Evolutionary conservation across 805 yeast species (phyloP).

Genomic region (Lipomyces sp.): DNA sequence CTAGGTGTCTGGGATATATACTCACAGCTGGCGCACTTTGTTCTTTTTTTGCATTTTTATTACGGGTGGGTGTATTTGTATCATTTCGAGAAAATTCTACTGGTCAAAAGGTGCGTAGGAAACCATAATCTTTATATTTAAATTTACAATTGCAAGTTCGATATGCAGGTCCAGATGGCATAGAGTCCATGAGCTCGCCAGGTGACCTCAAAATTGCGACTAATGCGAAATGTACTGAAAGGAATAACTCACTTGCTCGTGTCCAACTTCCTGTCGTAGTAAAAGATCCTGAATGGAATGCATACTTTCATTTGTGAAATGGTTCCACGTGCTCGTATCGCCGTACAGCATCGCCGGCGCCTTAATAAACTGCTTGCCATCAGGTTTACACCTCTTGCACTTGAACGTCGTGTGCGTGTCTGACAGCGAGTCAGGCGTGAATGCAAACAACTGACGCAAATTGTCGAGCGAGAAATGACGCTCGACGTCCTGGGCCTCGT

Average conservation of each 20-base stretch:
- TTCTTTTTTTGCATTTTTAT: not conserved
- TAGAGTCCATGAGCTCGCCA: not conserved
- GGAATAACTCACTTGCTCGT: conserved; percentile 73
- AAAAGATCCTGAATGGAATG: conserved; percentile 69
- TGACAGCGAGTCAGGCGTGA: conserved; percentile 62
- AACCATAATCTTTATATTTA: no score
- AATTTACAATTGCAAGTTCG: no score
- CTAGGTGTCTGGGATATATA: no score
- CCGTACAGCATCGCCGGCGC: conserved; percentile 93
- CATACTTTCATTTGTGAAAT: conserved; percentile 63
- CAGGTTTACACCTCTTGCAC: conserved; percentile 69
- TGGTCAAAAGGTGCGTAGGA: no score
- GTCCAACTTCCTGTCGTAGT: conserved; percentile 66
- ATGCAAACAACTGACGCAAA: conserved; percentile 70
- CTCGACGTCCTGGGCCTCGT: conserved; percentile 93
- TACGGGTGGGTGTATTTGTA: not conserved
- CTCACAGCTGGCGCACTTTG: no score
- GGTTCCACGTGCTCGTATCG: conserved; percentile 98
- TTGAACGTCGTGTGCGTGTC: conserved; percentile 92
- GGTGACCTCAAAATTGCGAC: not conserved
- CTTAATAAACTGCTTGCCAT: conserved; percentile 57
- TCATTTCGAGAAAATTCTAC: not conserved
- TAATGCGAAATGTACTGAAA: conserved; percentile 90
- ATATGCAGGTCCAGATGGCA: no score
- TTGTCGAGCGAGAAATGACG: conserved; percentile 81